Evolutionary conservation across 305 asterid genomes (phyloP), one percentile per base, ranked within the genome.

Genomic region (Fraxinus latifolia): DNA sequence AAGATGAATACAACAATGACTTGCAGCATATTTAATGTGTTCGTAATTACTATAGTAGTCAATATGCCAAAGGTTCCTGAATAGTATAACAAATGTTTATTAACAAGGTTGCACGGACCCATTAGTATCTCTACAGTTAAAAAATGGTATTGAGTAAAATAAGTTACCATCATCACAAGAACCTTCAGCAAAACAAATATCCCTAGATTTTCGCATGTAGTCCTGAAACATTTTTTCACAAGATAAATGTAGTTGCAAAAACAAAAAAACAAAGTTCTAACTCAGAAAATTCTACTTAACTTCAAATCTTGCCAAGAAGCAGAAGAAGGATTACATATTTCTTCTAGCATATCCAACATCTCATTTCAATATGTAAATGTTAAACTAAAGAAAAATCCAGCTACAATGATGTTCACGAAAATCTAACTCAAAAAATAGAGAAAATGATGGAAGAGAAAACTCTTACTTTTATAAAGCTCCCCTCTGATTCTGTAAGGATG

Each of bases 21-120:
- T 90, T 89, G 93, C 99, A 83, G 97, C 98, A 85, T 96, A 94
- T 86, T 92, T 96, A 97, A 96, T 93, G 92, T 96, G 97, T 80
- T 96, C 98, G 39, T 42, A 42, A 42, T 42, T 42, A 42, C 15
- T 11, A 42, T 1, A 27, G 27, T 42, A 42, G 53, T 42, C 53
- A 42, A 42, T 42, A 11, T 11, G 53, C 53, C 53, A 42, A 42
- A 42, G 53, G 53, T 42, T 42, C 53, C 53, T 9, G 53, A 42
- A 42, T 42, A 42, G n/a, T 0, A 42, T 42, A 42, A 42, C 53
- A 42, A 42, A 42, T 11, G n/a, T 42, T 42, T 42, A 42, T 39
- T 42, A 42, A 42, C 50, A 42, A 42, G 15, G 50, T 42, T 42
- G 50, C 50, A 42, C 4, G 50, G 50, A 8, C 50, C 14, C 14